A percentile compares a stretch with the other conserved stretches of the same genome.
Evolutionary conservation across 2,329 filamentous ascomycete species (phyloP).

Genomic region (Tolypocladium tropicale): DNA sequence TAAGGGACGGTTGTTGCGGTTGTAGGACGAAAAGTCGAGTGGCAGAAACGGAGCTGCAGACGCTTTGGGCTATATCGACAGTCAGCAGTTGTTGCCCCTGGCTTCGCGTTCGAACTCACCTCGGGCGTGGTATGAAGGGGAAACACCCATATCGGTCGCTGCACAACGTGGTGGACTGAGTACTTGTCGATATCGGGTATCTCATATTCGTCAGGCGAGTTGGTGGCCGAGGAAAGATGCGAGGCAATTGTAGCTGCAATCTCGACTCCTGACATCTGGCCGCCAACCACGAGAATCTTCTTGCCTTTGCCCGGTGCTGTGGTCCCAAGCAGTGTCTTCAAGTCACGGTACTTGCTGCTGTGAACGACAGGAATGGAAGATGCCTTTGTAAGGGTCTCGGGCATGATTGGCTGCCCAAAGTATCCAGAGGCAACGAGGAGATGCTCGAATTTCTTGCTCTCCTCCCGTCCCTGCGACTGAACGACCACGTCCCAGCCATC

Average conservation of each 20-base stretch:
- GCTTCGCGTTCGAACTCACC: slow-evolving; percentile 19
- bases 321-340: slow-evolving; percentile 35
- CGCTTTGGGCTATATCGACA: slow-evolving; percentile 24
- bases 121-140: slow-evolving; percentile 46
- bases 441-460: slow-evolving; percentile 53
- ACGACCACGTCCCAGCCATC: slow-evolving; percentile 32
- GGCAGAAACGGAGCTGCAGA: slow-evolving; percentile 56
- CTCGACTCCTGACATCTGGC: slow-evolving; percentile 76
- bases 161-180: slow-evolving; percentile 57
- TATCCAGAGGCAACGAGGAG: slow-evolving; percentile 67
- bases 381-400: slow-evolving; percentile 27
- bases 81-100: not conserved
- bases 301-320: slow-evolving; percentile 36
- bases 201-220: slow-evolving; percentile 35
- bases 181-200: slow-evolving; percentile 37
- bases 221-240: slow-evolving; percentile 54
- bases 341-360: slow-evolving; percentile 54
- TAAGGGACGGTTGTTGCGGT: slow-evolving; percentile 50
- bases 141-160: slow-evolving; percentile 63
- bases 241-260: slow-evolving; percentile 62
- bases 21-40: slow-evolving; percentile 62
- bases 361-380: slow-evolving; percentile 47
- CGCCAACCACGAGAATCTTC: slow-evolving; percentile 64
- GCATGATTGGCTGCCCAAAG: slow-evolving; percentile 52
- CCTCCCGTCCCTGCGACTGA: slow-evolving; percentile 22